phyloP scores from a whole-genome alignment of 371 early-diverging fungal genomes.

The Circinella umbellata region DNA sequence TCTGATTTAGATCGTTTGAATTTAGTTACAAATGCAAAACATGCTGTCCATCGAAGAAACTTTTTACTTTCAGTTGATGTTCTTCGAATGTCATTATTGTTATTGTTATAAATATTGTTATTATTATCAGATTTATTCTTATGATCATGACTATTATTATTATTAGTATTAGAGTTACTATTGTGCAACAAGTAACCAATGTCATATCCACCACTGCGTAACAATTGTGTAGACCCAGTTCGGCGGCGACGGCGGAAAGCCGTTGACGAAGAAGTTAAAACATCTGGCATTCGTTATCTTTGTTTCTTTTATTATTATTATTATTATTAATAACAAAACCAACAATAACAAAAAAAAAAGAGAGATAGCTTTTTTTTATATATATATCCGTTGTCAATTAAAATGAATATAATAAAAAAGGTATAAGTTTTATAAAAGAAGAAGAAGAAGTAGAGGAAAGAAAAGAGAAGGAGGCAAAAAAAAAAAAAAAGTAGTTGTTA shows the following conservation, averaged over 20 bases:
- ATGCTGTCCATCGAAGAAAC: conserved; percentile 26
- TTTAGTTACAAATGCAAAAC: conserved; percentile 24
- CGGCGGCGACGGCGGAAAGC: conserved; percentile 10
- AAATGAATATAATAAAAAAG: not conserved
- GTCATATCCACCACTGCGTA: conserved; percentile 9
- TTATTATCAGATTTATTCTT: no score
- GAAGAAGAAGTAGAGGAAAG: not conserved
- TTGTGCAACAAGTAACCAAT: not conserved
- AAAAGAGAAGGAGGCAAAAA: not conserved
- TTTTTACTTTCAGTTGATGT: conserved; percentile 9
- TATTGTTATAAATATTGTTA: no score
- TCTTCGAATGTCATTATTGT: not conserved
- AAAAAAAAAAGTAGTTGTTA: not conserved
- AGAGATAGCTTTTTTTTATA: not conserved
- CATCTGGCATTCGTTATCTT: not conserved
- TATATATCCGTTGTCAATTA: not conserved
- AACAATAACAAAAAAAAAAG: conserved; percentile 2
- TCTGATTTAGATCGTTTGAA: conserved; percentile 18
- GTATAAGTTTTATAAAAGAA: not conserved
- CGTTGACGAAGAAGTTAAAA: conserved; percentile 3
- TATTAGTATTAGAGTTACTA: not conserved
- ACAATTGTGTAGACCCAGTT: conserved; percentile 1
- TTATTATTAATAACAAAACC: not conserved
- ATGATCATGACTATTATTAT: not conserved
- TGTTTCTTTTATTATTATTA: not conserved